These are phyloP conservation scores for Adansonia rubrostipa DNA, from an alignment of 441 rosid species.

Conservation along the genomic window DNA sequence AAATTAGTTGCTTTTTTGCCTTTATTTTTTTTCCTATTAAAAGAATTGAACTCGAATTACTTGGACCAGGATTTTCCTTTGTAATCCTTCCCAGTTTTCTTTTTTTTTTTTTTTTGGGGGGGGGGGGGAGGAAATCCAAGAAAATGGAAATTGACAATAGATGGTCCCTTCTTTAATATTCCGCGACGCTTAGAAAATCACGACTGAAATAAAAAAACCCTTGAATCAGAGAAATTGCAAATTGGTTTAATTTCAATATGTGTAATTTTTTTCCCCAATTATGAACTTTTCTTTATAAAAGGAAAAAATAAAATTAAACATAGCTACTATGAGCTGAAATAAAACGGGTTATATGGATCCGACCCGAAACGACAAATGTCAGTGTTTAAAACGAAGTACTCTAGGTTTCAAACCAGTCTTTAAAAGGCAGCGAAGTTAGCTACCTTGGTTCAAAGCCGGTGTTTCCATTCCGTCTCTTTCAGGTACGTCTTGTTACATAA, in stretches of 20 bases:
- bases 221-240: too few relatives aligned
- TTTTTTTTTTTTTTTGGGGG: too few relatives aligned
- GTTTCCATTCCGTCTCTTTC: background rate
- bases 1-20: background rate
- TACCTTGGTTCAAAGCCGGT: background rate
- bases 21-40: background rate
- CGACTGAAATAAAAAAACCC: background rate
- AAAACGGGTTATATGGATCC: background rate
- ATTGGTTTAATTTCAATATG: too few relatives aligned
- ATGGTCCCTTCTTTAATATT: background rate
- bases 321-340: background rate
- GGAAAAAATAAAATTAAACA: too few relatives aligned
- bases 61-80: background rate
- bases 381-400: background rate
- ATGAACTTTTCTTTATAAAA: too few relatives aligned
- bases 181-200: background rate
- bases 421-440: background rate
- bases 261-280: too few relatives aligned
- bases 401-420: background rate
- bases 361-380: background rate
- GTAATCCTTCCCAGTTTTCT: too few relatives aligned
- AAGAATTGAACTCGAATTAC: background rate
- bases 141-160: background rate
- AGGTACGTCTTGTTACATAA: background rate
- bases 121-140: too few relatives aligned